A percentile compares a stretch with the other conserved stretches of the same genome.
phyloP scores from a whole-genome alignment of 2,329 filamentous ascomycete genomes.

The Leptodontidium sp. region DNA sequence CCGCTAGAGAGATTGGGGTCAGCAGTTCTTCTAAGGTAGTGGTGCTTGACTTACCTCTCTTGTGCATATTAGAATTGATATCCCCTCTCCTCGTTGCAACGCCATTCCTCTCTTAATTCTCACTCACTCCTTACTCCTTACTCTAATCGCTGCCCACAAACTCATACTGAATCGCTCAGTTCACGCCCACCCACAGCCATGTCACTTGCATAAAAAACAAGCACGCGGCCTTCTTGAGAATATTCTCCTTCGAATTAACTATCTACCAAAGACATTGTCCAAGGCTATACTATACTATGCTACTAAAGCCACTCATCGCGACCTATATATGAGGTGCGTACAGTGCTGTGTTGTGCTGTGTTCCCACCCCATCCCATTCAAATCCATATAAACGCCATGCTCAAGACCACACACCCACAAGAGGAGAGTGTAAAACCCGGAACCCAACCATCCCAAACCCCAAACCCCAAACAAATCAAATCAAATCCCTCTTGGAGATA shows the following conservation, averaged over 20 bases:
- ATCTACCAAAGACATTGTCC: background rate
- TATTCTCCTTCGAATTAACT: conserved; percentile 1
- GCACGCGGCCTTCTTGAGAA: background rate
- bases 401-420: conserved; percentile 1
- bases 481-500: background rate
- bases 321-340: background rate
- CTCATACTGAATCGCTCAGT: too few species aligned
- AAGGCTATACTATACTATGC: background rate
- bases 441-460: too few species aligned
- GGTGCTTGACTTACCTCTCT: too few species aligned
- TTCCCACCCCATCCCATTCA: background rate
- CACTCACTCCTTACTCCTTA: background rate
- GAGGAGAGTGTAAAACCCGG: conserved; percentile 6
- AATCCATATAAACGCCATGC: conserved; percentile 13
- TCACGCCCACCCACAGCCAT: background rate
- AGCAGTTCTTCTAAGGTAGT: too few species aligned
- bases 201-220: background rate
- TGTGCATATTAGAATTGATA: too few species aligned
- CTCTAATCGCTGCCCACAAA: too few species aligned
- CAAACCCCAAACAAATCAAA: too few species aligned
- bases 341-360: background rate
- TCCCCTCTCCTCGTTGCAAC: too few species aligned
- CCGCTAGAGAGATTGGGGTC: too few species aligned
- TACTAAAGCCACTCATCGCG: background rate
- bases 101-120: too few species aligned